Evolutionary conservation across 345 rosid genomes (phyloP).

Genomic region (Jatropha curcas): DNA sequence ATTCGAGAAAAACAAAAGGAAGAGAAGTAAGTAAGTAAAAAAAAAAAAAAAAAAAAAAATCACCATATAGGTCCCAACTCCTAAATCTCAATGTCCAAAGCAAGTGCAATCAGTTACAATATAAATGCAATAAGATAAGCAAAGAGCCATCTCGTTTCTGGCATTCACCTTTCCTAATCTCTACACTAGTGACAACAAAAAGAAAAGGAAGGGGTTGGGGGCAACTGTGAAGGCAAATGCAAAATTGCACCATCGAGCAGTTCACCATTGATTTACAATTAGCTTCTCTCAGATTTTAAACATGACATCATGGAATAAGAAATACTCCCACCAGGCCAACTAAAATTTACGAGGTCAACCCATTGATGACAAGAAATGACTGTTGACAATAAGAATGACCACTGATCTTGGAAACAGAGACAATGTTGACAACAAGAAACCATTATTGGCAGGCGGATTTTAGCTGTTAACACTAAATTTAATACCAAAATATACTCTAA

Average conservation of each 20-base stretch:
- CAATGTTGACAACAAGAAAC: background rate
- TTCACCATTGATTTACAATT: background rate
- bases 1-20: too few relatives aligned
- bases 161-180: background rate
- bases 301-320: background rate
- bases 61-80: too few relatives aligned
- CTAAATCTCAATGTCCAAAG: background rate
- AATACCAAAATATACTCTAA: background rate
- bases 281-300: background rate
- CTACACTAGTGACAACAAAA: background rate
- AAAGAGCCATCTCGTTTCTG: background rate
- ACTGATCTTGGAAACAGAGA: background rate
- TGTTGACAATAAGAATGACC: background rate
- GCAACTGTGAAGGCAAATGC: background rate
- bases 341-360: background rate
- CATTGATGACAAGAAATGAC: background rate
- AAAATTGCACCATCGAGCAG: background rate
- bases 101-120: background rate
- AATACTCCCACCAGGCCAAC: background rate
- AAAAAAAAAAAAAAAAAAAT: too few relatives aligned
- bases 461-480: slow-evolving; percentile 16
- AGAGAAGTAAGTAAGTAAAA: too few relatives aligned
- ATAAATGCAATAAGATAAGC: background rate
- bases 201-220: background rate
- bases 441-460: background rate